phyloP scores from a whole-genome alignment of 352 stramenopile species.

The Phytophthora fragariaefolia region DNA sequence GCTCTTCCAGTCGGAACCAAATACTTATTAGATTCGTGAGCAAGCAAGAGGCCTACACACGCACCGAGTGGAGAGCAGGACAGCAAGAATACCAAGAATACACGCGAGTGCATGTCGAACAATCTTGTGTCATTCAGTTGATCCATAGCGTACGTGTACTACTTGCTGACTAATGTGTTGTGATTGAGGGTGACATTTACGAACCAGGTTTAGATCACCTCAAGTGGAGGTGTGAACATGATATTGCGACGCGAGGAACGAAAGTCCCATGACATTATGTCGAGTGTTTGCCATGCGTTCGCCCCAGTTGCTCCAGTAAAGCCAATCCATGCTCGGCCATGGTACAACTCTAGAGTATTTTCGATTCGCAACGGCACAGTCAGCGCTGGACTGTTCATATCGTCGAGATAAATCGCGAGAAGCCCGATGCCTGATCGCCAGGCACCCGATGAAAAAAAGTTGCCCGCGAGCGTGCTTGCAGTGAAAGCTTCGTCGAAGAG shows the following conservation, averaged over 20 bases:
- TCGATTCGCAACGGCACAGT: slow-evolving; percentile 89
- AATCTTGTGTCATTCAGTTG: slow-evolving; percentile 27
- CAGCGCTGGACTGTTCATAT: slow-evolving; percentile 80
- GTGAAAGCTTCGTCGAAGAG: slow-evolving; percentile 68
- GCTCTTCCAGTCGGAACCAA: slow-evolving; percentile 54
- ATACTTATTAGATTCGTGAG: slow-evolving; percentile 64
- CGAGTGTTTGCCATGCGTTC: slow-evolving; percentile 88
- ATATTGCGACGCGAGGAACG: slow-evolving; percentile 53
- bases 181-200: slow-evolving; percentile 8
- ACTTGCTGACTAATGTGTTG: slow-evolving; percentile 4
- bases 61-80: slow-evolving; percentile 42
- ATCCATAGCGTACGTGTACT: slow-evolving; percentile 6
- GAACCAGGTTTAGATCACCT: slow-evolving; percentile 11
- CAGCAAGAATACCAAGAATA: slow-evolving; percentile 51
- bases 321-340: slow-evolving; percentile 90
- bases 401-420: slow-evolving; percentile 90
- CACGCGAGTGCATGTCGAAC: slow-evolving; percentile 46
- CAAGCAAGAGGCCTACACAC: slow-evolving; percentile 47
- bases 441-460: slow-evolving; percentile 73
- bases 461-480: slow-evolving; percentile 56
- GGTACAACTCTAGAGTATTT: slow-evolving; percentile 76
- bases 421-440: slow-evolving; percentile 72
- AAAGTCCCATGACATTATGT: slow-evolving; percentile 89
- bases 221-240: slow-evolving; percentile 20
- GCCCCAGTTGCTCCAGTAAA: slow-evolving; percentile 91